Evolutionary conservation across 768 basidiomycete species (phyloP).

Genomic region (Neoboletus brunneissimus): DNA sequence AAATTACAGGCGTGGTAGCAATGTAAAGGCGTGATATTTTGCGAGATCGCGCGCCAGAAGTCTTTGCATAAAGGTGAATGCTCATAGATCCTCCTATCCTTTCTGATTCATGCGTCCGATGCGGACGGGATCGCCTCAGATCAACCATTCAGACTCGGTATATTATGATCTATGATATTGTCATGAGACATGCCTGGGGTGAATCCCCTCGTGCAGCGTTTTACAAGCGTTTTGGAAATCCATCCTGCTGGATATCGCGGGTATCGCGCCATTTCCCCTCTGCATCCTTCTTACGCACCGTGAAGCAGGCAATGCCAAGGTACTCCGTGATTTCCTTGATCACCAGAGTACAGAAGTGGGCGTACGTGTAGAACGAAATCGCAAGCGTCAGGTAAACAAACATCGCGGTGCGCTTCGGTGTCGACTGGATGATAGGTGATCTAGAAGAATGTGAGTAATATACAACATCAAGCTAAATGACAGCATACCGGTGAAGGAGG

Average conservation of each 20-base stretch:
- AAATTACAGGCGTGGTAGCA: too few species aligned
- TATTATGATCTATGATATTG: slow-evolving; percentile 2
- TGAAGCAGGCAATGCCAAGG: slow-evolving; percentile 93
- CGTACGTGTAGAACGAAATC: slow-evolving; percentile 68
- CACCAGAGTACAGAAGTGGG: slow-evolving; percentile 76
- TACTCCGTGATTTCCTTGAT: slow-evolving; percentile 86
- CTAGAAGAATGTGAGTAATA: slow-evolving; percentile 33
- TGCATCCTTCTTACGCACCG: slow-evolving; percentile 80
- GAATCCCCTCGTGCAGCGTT: not conserved
- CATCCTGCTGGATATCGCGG: slow-evolving; percentile 26
- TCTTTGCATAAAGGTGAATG: too few species aligned
- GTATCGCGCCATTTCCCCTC: slow-evolving; percentile 57
- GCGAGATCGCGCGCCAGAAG: too few species aligned
- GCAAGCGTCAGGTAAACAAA: slow-evolving; percentile 72
- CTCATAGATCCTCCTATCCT: too few species aligned
- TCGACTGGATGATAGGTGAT: slow-evolving; percentile 72
- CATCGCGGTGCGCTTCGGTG: slow-evolving; percentile 54
- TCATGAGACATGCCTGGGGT: not conserved
- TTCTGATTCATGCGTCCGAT: too few species aligned
- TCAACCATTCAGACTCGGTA: not conserved
- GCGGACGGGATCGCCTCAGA: not conserved
- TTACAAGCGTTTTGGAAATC: slow-evolving; percentile 23
- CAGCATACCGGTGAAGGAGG: slow-evolving; percentile 61
- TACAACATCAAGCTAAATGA: slow-evolving; percentile 1
- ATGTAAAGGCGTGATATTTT: too few species aligned